phyloP scores from a whole-genome alignment of 495 filamentous ascomycete genomes.

The Hypoxylon fuscum region DNA sequence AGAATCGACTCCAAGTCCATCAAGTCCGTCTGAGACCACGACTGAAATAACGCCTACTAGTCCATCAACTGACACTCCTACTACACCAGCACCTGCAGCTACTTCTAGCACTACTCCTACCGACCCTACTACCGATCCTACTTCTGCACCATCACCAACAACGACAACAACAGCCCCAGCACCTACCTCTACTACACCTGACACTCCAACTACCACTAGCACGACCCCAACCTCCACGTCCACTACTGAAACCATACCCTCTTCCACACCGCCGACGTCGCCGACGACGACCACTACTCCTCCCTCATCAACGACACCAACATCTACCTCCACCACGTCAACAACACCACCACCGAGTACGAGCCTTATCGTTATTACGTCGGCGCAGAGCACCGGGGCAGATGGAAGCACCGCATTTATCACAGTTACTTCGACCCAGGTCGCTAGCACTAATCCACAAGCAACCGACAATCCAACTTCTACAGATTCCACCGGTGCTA shows the following conservation, averaged over 20 bases:
- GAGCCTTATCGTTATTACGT: conserved; percentile 38
- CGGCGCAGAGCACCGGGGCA: conserved; percentile 30
- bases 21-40: conserved; percentile 45
- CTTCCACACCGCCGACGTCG: conserved; percentile 19
- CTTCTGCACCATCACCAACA: too few relatives aligned
- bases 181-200: conserved; percentile 12
- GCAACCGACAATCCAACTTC: conserved; percentile 32
- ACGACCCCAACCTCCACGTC: conserved; percentile 19
- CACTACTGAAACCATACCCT: conserved; percentile 42
- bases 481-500: conserved; percentile 34
- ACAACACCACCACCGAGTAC: conserved; percentile 17
- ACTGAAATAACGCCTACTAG: conserved; percentile 36
- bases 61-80: conserved; percentile 28
- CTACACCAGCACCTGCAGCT: conserved; percentile 19
- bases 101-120: conserved; percentile 40
- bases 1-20: conserved; percentile 41
- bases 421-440: conserved; percentile 39
- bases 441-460: conserved; percentile 19
- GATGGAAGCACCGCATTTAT: conserved; percentile 36
- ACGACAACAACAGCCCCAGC: conserved; percentile 36
- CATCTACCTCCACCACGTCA: conserved; percentile 33
- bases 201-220: conserved; percentile 15
- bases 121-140: too few relatives aligned
- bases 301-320: conserved; percentile 34
- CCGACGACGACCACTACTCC: conserved; percentile 43